Evolutionary conservation across 176 grass and related monocot genomes (phyloP).

Genomic region (Aegilops sharonensis): DNA sequence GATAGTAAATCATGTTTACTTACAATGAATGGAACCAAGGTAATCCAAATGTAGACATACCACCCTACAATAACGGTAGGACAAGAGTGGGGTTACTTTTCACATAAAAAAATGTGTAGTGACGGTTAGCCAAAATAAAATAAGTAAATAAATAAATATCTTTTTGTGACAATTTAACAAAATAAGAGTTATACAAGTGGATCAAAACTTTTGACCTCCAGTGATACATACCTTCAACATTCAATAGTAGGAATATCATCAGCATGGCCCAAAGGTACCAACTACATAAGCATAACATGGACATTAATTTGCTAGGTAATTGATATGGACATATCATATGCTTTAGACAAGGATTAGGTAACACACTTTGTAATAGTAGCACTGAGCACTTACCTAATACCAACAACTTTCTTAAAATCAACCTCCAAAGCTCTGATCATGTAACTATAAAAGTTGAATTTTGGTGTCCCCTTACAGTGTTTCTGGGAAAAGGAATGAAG

Average conservation of each 20-base stretch:
- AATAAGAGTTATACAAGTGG: neutral
- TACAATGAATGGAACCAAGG: slow-evolving; percentile 65
- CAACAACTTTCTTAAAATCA: slow-evolving; percentile 88
- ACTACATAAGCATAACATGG: slow-evolving; percentile 40
- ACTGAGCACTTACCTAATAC: slow-evolving; percentile 61
- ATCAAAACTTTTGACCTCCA: neutral
- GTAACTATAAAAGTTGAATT: slow-evolving; percentile 83
- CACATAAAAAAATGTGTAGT: neutral
- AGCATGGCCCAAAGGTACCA: slow-evolving; percentile 89
- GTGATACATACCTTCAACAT: slow-evolving; percentile 62
- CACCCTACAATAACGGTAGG: slow-evolving; percentile 41
- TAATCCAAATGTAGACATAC: slow-evolving; percentile 81
- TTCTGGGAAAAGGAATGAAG: slow-evolving; percentile 32
- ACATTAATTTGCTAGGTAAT: neutral
- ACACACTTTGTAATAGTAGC: neutral
- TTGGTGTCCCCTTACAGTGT: slow-evolving; percentile 64
- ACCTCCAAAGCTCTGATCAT: slow-evolving; percentile 81
- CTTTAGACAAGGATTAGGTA: neutral
- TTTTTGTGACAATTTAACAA: neutral
- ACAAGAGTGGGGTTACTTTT: neutral
- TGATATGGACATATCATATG: neutral
- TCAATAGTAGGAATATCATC: slow-evolving; percentile 75
- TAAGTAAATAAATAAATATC: neutral
- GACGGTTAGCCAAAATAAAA: neutral
- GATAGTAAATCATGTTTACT: slow-evolving; percentile 27